Evolutionary conservation across 108 stramenopile species (phyloP).

Genomic region (Cyclotella cryptica): DNA sequence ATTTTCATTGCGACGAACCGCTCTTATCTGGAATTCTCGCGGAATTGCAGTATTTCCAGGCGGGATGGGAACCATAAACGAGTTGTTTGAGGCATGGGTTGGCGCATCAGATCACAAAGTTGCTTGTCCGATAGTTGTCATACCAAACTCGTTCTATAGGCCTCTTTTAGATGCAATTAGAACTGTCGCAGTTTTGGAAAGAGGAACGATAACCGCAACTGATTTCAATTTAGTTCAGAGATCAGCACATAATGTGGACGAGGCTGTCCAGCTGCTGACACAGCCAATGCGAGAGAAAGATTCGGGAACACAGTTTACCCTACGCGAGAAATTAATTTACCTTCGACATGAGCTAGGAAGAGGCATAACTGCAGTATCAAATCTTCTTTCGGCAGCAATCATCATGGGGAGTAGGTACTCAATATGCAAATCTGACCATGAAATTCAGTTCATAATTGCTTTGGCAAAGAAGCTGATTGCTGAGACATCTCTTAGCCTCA

Average conservation of each 20-base stretch:
- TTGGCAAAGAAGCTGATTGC: conserved; percentile 15
- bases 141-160: conserved; percentile 28
- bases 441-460: conserved; percentile 21
- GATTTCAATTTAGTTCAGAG: conserved; percentile 33
- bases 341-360: conserved; percentile 44
- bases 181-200: conserved; percentile 18
- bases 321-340: conserved; percentile 44
- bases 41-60: conserved; percentile 46
- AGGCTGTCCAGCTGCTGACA: conserved; percentile 19
- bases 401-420: conserved; percentile 28
- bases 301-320: conserved; percentile 37
- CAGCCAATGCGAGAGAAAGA: conserved; percentile 38
- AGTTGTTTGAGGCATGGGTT: conserved; percentile 42
- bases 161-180: conserved; percentile 40
- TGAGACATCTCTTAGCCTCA: conserved; percentile 22
- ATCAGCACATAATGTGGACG: conserved; percentile 19
- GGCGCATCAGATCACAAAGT: conserved; percentile 33
- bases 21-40: conserved; percentile 45
- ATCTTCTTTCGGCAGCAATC: conserved; percentile 31
- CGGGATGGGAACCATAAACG: conserved; percentile 42
- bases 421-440: conserved; percentile 24
- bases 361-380: conserved; percentile 32
- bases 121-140: conserved; percentile 35
- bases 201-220: conserved; percentile 19
- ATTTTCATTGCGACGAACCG: conserved; percentile 36